Percentiles rank a stretch among this genome's conserved stretches.
These are phyloP conservation scores for Aspergillus niger DNA, from an alignment of 2,329 filamentous ascomycete genomes.

Conservation along the genomic window DNA sequence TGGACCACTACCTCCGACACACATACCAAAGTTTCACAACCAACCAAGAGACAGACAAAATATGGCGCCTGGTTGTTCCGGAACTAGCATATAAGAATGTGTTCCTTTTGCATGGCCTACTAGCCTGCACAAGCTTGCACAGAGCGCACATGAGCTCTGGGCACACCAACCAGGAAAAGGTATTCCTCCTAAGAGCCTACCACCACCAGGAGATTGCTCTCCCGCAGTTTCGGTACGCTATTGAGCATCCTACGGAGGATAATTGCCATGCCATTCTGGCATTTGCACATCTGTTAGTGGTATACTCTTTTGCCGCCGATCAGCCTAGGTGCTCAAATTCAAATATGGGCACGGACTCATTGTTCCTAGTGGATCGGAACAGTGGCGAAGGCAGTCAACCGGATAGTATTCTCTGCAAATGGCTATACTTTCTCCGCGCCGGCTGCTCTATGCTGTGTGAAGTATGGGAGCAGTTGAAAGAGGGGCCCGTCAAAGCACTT, in stretches of 20 bases:
- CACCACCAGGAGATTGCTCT: conserved; percentile 3
- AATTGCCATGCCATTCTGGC: conserved; percentile 10
- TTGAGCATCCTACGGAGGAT: not conserved
- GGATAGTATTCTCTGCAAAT: not conserved
- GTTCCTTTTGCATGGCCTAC: conserved; percentile 4
- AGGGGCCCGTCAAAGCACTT: not conserved
- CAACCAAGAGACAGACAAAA: not conserved
- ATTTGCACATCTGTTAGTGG: conserved; percentile 3
- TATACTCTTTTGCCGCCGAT: not conserved
- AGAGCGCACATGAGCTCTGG: not conserved
- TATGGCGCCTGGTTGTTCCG: not conserved
- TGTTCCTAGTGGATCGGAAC: not conserved
- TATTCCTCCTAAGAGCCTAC: not conserved
- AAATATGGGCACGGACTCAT: not conserved
- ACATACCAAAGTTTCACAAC: not conserved
- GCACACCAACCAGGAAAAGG: not conserved
- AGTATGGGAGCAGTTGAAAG: not conserved
- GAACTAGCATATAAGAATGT: not conserved
- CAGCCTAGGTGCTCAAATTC: no score
- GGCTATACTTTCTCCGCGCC: conserved; percentile 9
- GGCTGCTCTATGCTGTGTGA: conserved; percentile 12
- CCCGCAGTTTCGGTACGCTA: not conserved
- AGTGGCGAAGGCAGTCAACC: not conserved
- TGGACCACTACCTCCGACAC: not conserved
- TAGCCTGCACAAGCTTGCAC: conserved; percentile 10